phyloP scores from a whole-genome alignment of 257 asterid species.

The Solanum peruvianum region DNA sequence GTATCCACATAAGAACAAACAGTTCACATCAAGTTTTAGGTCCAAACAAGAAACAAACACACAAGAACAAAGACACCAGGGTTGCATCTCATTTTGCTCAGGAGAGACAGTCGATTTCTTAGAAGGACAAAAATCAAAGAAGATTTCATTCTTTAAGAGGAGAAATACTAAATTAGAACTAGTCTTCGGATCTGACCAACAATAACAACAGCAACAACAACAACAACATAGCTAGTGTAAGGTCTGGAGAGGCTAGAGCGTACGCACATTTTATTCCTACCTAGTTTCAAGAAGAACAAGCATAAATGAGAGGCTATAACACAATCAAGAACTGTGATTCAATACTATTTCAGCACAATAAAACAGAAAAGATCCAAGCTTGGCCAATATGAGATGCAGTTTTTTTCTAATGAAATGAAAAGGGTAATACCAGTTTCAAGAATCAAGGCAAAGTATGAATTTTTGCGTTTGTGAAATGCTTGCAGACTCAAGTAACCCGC shows the following conservation, averaged over 20 bases:
- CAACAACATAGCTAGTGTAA: neutral
- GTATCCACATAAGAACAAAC: neutral
- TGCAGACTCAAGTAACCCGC: constrained; percentile 94
- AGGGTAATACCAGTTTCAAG: constrained; percentile 61
- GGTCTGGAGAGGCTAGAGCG: fast-evolving
- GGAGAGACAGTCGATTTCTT: neutral
- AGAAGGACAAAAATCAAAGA: neutral
- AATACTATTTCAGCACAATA: neutral
- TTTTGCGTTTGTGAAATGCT: constrained; percentile 73
- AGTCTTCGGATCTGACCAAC: neutral
- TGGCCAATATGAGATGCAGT: neutral
- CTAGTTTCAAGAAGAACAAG: neutral
- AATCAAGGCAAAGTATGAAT: constrained; percentile 58
- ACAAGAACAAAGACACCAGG: neutral
- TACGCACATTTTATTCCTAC: neutral
- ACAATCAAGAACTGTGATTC: neutral
- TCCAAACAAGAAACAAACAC: neutral
- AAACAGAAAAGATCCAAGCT: neutral
- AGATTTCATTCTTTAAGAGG: neutral
- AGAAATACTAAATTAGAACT: neutral
- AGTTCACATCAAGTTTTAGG: neutral
- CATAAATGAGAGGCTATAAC: neutral
- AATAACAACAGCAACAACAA: neutral
- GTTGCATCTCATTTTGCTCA: neutral
- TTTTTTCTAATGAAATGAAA: neutral